Conservation (phyloP, 495 filamentous ascomycete species). For the Penicillium parvum region DNA sequence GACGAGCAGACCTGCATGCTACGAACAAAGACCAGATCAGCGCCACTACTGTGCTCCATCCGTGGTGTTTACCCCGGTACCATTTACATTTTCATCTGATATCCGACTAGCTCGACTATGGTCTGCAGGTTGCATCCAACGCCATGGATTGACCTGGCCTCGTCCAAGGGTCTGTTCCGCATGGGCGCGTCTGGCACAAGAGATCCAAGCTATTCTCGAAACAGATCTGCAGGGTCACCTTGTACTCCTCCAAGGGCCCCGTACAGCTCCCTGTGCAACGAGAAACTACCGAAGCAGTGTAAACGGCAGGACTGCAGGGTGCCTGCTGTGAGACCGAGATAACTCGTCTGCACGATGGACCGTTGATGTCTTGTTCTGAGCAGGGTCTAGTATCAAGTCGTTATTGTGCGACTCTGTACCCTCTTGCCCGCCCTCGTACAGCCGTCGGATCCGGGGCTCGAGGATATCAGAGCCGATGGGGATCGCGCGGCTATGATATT, state of each 20-base stretch:
- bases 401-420: constrained; percentile 17
- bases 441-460: constrained; percentile 6
- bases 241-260: constrained; percentile 1
- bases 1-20: neutral
- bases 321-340: constrained; percentile 20
- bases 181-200: neutral
- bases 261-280: constrained; percentile 11
- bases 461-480: constrained; percentile 2
- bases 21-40: neutral
- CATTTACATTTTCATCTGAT: constrained; percentile 1
- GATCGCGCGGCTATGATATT: constrained; percentile 13
- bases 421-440: constrained; percentile 21
- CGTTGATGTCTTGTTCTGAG: no score
- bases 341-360: no score
- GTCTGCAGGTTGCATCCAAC: constrained; percentile 15
- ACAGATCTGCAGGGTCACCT: constrained; percentile 13
- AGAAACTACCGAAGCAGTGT: constrained; percentile 14
- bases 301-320: constrained; percentile 17
- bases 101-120: neutral
- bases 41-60: neutral
- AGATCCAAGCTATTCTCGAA: constrained; percentile 1
- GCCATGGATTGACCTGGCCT: neutral
- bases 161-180: neutral
- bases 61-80: constrained; percentile 1
- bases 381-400: no score